Base-by-base conservation (phyloP, 768 basidiomycete genomes). In the Tylopilus sp. region DNA sequence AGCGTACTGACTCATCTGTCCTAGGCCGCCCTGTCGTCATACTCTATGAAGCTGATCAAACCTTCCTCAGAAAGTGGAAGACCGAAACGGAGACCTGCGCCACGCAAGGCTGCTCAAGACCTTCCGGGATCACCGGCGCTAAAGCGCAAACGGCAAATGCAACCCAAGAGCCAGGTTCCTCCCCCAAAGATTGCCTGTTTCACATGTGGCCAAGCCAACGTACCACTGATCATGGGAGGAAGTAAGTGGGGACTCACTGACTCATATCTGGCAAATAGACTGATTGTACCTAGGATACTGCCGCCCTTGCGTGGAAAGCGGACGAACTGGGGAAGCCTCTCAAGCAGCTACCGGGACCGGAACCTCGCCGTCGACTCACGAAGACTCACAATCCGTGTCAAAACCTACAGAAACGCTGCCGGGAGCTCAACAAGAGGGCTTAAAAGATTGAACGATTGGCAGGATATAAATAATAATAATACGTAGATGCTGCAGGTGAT, bases 151-250 rank as follows among this genome's bases (percentile, higher is more conserved):
- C 73, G 72, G 35, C 55, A 67, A 30, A 40, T 69, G 1, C 74
- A 74, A 28, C 47, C 62, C 1, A 75, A 73, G 49, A 44, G 56
- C 10, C 63, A 64, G 39, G 40, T 53, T 15, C 64, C 73, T 13
- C 74, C 79, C 10, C 70, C 73, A 1, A 68, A 71, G 39, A 81
- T 81, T 8, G 70, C 76, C 28, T 90, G 87, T 55, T 69, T 76
- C 35, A 69, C 78, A 6, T 90, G 87, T 64, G 77, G 78, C 40
- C 76, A 80, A 63, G 79, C 76, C 15, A 84, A 86, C 60, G 87
- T 89, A 13, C 88, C 88, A 7, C 73, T 90, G n/a, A 79, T 88
- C 47, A 74, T 83, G 63, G 86, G 86, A 51, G 88, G 87, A 38
- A 77, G 88, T 88, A 57, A 76, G 86, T 76, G 33, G 40, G 31